phyloP scores from a whole-genome alignment of 495 filamentous ascomycete species.

The Sporormia fimetaria region DNA sequence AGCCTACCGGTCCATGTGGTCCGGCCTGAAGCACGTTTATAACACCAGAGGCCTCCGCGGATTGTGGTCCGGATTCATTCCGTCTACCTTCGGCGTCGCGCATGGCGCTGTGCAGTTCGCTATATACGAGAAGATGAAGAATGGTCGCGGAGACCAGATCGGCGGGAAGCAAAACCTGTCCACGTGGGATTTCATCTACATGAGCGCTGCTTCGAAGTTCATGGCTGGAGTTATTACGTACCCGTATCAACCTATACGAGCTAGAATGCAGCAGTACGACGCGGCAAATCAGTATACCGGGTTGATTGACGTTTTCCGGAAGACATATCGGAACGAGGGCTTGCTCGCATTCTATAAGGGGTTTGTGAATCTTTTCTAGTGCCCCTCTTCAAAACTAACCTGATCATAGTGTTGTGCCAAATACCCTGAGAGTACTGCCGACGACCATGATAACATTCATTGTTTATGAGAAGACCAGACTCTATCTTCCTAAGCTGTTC shows the following conservation, averaged over 20 bases:
- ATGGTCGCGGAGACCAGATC: constrained; percentile 36
- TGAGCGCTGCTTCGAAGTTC: constrained; percentile 74
- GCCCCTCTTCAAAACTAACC: constrained; percentile 13
- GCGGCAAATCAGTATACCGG: constrained; percentile 58
- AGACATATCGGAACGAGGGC: constrained; percentile 71
- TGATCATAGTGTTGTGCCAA: constrained; percentile 52
- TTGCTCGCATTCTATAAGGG: constrained; percentile 84
- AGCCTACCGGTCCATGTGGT: constrained; percentile 66
- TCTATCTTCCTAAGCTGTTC: constrained; percentile 42
- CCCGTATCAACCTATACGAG: constrained; percentile 83
- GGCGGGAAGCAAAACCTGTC: constrained; percentile 40
- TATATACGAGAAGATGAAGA: constrained; percentile 82
- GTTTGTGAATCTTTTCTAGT: constrained; percentile 14
- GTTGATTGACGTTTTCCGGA: constrained; percentile 54
- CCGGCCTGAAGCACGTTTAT: constrained; percentile 55
- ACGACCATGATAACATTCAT: constrained; percentile 97
- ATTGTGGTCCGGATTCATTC: constrained; percentile 73
- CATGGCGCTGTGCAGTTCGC: constrained; percentile 95
- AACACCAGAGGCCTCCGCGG: constrained; percentile 59
- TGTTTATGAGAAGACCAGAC: constrained; percentile 88
- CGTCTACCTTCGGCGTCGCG: constrained; percentile 78
- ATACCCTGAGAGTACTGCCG: constrained; percentile 76
- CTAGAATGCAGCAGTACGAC: constrained; percentile 79
- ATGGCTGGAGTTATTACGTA: constrained; percentile 82
- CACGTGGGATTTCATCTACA: constrained; percentile 63